phyloP scores from a whole-genome alignment of 2,329 filamentous ascomycete species.

The Curvularia sp. region DNA sequence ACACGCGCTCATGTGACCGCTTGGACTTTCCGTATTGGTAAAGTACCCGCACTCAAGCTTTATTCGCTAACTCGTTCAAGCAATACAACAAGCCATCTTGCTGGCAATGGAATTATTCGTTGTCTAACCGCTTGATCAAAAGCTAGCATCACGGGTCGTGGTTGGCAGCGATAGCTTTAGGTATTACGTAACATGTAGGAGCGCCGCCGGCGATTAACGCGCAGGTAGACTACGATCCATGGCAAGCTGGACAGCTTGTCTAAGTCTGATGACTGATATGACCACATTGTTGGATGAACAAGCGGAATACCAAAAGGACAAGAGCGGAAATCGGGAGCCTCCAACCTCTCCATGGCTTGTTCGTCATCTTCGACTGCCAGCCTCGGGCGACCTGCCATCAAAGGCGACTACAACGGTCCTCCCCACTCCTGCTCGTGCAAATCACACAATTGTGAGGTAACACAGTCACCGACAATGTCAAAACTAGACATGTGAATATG shows the following conservation, averaged over 20 bases:
- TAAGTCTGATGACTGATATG: not conserved
- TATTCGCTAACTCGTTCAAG: conserved; percentile 1
- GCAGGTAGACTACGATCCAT: not conserved
- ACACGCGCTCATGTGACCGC: conserved; percentile 23
- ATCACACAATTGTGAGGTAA: not conserved
- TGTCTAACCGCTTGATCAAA: not conserved
- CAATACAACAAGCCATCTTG: not conserved
- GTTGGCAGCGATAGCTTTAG: not conserved
- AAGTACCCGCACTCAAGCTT: not conserved
- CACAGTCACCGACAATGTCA: too few species aligned
- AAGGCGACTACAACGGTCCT: not conserved
- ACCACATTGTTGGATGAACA: not conserved
- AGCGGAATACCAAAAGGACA: not conserved
- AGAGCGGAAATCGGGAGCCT: not conserved
- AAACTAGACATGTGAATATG: too few species aligned
- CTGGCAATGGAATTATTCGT: not conserved
- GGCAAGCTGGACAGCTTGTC: not conserved
- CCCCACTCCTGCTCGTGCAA: not conserved
- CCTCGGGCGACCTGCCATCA: not conserved
- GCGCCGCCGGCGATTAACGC: not conserved
- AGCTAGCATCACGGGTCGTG: not conserved
- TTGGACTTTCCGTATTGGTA: conserved; percentile 4
- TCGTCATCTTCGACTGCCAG: not conserved
- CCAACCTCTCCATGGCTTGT: not conserved
- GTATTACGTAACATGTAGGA: conserved; percentile 4